These are phyloP conservation scores for Tetrapisispora fleetii DNA, from an alignment of 805 yeast species.

Conservation along the genomic window DNA sequence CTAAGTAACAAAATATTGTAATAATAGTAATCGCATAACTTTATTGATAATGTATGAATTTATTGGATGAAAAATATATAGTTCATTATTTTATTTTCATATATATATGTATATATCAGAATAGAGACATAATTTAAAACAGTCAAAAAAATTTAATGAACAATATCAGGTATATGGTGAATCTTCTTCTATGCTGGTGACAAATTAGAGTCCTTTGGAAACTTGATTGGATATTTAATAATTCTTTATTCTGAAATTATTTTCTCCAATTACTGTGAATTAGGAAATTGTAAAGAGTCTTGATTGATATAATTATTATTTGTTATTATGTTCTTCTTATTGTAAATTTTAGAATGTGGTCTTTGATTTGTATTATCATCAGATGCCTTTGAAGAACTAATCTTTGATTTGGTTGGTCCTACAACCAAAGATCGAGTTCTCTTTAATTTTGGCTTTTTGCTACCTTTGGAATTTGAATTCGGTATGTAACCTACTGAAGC, in stretches of 20 bases:
- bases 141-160: not conserved
- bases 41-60: no score
- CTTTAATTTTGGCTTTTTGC: constrained; percentile 13
- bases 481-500: constrained; percentile 3
- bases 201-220: not conserved
- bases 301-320: not conserved
- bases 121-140: not conserved
- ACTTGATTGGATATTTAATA: not conserved
- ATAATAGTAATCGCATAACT: no score
- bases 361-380: constrained; percentile 1
- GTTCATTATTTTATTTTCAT: not conserved
- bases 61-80: not conserved
- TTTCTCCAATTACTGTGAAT: constrained; percentile 1
- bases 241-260: not conserved
- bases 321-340: not conserved
- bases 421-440: constrained; percentile 21
- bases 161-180: not conserved
- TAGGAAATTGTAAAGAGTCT: constrained; percentile 4
- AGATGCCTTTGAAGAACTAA: not conserved
- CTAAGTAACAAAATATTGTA: no score
- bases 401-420: constrained; percentile 6
- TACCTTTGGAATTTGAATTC: constrained; percentile 8
- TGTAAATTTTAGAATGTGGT: not conserved
- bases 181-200: not conserved
- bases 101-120: not conserved